Base-by-base conservation (phyloP, 306 rosid species). In the Adenanthera pavonina region DNA sequence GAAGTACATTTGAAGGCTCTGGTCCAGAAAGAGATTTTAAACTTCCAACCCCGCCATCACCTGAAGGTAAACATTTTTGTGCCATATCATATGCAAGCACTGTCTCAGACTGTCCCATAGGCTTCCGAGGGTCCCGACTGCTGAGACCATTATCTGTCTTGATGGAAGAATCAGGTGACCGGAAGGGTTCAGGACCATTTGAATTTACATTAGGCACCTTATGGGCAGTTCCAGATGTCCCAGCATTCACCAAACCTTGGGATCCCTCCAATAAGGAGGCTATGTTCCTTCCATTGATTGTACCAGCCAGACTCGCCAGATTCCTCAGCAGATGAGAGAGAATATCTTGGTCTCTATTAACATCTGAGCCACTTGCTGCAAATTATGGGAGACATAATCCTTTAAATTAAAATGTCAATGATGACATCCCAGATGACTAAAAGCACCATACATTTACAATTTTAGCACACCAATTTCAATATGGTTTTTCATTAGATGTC, bases 341-440 rank as follows among this genome's bases (percentile, higher is more conserved):
- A 57, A 92, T 80, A 85, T 90, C 94, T 75, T 85, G 94, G 82
- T 87, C 91, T 83, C 76, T 90, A 16, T 82, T 52, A 52, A 85
- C 83, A 82, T 87, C 90, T 35, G 91, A 84, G 60, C 77, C 87
- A 84, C 83, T 89, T 80, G 94, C 98, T 94, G 92, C 89, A 86
- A 75, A 78, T 84, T 68, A 86, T 46, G 84, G 64, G 85, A 76
- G 78, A 74, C 78, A 88, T 19, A 48, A 76, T 78, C 69, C 66
- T 48, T 61, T 86, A 70, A 66, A 86, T 77, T 79, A 79, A 71
- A 72, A 79, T 82, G 77, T 30, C 69, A 78, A 68, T 65, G 82
- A 82, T 61, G 81, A 72, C 60, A 85, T 77, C 80, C 61, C 77
- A 65, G 65, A 71, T 61, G 19, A 77, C 83, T 71, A 76, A 52